Conservation (phyloP, 2,329 filamentous ascomycete genomes). For the Ceratocystiopsis sp. region DNA sequence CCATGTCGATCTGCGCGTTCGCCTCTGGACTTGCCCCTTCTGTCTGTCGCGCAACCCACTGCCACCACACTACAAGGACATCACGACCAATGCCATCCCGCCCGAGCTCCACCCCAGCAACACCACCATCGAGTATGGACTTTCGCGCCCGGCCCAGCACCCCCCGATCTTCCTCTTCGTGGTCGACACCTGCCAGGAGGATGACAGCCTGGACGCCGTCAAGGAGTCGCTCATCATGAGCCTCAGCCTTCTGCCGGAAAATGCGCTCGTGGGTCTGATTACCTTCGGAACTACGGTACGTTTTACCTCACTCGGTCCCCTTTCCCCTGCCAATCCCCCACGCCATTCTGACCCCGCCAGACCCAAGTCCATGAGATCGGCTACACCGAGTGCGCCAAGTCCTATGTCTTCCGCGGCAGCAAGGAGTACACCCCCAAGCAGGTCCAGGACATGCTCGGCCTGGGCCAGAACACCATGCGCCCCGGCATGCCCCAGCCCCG, state of each 20-base stretch:
- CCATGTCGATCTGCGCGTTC: constrained; percentile 68
- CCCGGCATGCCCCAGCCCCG: constrained; percentile 60
- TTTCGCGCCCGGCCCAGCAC: constrained; percentile 66
- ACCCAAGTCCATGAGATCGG: constrained; percentile 95
- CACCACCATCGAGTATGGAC: constrained; percentile 79
- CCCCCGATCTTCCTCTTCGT: constrained; percentile 78
- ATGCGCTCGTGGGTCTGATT: constrained; percentile 67
- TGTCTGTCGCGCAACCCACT: constrained; percentile 71
- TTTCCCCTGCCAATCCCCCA: neutral
- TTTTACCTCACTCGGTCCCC: neutral
- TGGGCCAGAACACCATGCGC: constrained; percentile 54
- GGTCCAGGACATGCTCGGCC: constrained; percentile 96
- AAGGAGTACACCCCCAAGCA: constrained; percentile 98
- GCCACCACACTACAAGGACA: constrained; percentile 79
- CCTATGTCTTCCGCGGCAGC: constrained; percentile 92
- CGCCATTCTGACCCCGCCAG: constrained; percentile 24
- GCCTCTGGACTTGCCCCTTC: constrained; percentile 81
- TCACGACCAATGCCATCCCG: constrained; percentile 65
- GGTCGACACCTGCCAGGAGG: constrained; percentile 77
- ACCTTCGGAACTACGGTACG: constrained; percentile 85
- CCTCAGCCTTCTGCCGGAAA: constrained; percentile 63
- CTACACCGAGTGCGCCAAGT: constrained; percentile 95
- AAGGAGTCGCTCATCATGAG: constrained; percentile 82
- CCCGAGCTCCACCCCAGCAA: constrained; percentile 68
- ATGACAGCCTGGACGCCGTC: constrained; percentile 65